Conservation (phyloP, 495 filamentous ascomycete species). For the Lepidopterella palustris region DNA sequence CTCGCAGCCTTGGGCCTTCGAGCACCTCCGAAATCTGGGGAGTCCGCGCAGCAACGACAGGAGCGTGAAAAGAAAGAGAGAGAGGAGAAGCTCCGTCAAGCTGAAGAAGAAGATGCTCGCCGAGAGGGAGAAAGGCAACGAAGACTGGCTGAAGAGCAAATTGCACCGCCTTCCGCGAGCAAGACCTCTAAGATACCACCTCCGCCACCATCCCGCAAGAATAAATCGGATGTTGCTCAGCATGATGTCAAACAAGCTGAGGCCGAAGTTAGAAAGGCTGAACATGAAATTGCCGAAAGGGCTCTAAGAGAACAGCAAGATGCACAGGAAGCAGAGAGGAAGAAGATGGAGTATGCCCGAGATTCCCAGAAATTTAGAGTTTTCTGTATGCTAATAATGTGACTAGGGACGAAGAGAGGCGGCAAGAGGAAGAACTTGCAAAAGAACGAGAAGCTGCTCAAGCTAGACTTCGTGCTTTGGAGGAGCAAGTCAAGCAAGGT, state of each 20-base stretch:
- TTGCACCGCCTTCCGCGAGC: slow-evolving; percentile 48
- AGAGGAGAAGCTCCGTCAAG: slow-evolving; percentile 76
- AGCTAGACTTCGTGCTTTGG: slow-evolving; percentile 76
- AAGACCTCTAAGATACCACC: slow-evolving; percentile 74
- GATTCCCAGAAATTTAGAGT: neutral
- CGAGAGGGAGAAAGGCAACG: slow-evolving; percentile 82
- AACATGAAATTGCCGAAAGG: slow-evolving; percentile 41
- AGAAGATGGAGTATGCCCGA: slow-evolving; percentile 73
- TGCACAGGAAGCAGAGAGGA: slow-evolving; percentile 66
- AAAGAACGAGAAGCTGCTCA: slow-evolving; percentile 75
- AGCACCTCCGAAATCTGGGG: slow-evolving; percentile 60
- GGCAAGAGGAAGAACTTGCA: slow-evolving; percentile 71
- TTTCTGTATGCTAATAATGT: slow-evolving; percentile 16
- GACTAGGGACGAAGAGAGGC: slow-evolving; percentile 64
- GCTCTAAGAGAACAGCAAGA: slow-evolving; percentile 66
- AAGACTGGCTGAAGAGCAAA: slow-evolving; percentile 75
- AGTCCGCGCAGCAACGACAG: slow-evolving; percentile 73
- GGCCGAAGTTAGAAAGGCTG: slow-evolving; percentile 42
- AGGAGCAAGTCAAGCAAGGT: slow-evolving; percentile 88
- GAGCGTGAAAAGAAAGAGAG: slow-evolving; percentile 85
- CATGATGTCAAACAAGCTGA: slow-evolving; percentile 35
- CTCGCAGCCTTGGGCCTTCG: slow-evolving; percentile 90
- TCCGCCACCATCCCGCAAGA: slow-evolving; percentile 72
- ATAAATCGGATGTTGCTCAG: slow-evolving; percentile 52
- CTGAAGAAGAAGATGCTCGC: slow-evolving; percentile 91